Conservation (phyloP, 106 monocot species). For the Dendrobium chrysotoxum region DNA sequence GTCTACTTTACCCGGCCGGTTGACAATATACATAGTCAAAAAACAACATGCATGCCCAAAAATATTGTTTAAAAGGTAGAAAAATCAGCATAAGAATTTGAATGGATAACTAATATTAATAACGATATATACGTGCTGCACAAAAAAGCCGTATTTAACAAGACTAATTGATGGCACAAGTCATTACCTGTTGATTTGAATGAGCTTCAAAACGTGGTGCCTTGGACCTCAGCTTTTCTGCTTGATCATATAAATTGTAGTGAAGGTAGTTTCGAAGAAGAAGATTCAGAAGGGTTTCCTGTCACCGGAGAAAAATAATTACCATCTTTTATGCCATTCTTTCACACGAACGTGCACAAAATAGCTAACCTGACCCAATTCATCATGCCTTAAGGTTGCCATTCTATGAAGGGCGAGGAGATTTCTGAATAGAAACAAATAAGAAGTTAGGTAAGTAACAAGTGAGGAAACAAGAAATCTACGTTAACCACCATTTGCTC, state of each 20-base stretch:
- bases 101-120: too few species aligned
- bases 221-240: constrained; percentile 96
- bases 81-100: too few species aligned
- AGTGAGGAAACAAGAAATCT: neutral
- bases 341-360: neutral
- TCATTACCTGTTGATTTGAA: constrained; percentile 82
- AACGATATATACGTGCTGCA: too few species aligned
- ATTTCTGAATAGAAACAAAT: constrained; percentile 34
- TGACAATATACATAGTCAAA: too few species aligned
- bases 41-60: too few species aligned
- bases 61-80: too few species aligned
- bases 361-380: constrained; percentile 86
- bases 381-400: constrained; percentile 91
- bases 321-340: neutral
- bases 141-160: too few species aligned
- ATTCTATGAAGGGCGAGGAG: constrained; percentile 75
- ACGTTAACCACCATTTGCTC: too few species aligned
- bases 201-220: constrained; percentile 95
- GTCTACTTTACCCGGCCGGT: neutral
- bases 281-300: constrained; percentile 98
- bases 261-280: constrained; percentile 99
- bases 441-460: neutral
- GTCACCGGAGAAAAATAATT: constrained; percentile 12
- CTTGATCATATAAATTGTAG: constrained; percentile 95
- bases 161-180: too few species aligned